These are phyloP conservation scores for Ceratocystis harringtonii DNA, from an alignment of 2,329 filamentous ascomycete species.

Conservation along the genomic window DNA sequence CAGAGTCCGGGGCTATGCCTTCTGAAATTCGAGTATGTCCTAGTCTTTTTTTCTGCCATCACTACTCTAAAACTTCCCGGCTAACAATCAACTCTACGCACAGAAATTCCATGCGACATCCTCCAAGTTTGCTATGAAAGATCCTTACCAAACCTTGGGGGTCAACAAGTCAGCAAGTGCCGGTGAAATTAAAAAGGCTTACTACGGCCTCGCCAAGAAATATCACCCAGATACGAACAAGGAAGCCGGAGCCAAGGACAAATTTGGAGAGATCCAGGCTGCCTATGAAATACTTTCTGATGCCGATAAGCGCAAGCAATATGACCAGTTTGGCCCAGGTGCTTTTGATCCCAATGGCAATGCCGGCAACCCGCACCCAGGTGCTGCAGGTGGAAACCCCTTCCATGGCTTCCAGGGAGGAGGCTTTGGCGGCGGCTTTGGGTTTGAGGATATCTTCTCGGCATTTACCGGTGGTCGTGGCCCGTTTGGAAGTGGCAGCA, in stretches of 20 bases:
- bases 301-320: conserved; percentile 81
- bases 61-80: not conserved
- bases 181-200: conserved; percentile 91
- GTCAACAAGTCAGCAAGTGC: conserved; percentile 68
- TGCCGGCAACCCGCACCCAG: conserved; percentile 22
- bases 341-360: conserved; percentile 68
- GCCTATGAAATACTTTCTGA: conserved; percentile 92
- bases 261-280: conserved; percentile 80
- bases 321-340: conserved; percentile 75
- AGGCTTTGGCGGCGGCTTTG: conserved; percentile 70
- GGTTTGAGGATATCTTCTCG: conserved; percentile 90
- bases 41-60: not conserved
- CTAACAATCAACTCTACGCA: not conserved
- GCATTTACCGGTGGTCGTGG: conserved; percentile 52
- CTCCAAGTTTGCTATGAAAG: conserved; percentile 40
- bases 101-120: conserved; percentile 48
- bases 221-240: conserved; percentile 98
- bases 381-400: conserved; percentile 44
- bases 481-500: conserved; percentile 41
- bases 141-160: conserved; percentile 79
- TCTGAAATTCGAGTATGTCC: conserved; percentile 2
- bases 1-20: not conserved
- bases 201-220: conserved; percentile 95
- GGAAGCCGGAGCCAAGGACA: conserved; percentile 81
- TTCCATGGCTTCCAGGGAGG: conserved; percentile 46